phyloP scores from a whole-genome alignment of 352 stramenopile species.

The Phytophthora meadii region DNA sequence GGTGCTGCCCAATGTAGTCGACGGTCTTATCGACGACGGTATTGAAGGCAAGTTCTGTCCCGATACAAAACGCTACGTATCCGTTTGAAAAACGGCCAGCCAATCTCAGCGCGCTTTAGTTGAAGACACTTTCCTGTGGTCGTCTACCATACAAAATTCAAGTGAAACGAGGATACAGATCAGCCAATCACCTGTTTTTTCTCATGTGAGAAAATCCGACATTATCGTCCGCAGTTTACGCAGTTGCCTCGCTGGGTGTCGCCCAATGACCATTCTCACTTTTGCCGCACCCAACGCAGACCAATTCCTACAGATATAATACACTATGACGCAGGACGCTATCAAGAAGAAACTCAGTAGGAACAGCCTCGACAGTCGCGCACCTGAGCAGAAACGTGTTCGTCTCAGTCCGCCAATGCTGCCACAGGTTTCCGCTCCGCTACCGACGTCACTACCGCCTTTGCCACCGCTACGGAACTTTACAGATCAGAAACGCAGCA shows the following conservation, averaged over 20 bases:
- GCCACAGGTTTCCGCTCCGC: background rate
- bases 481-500: background rate
- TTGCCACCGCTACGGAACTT: constrained; percentile 21
- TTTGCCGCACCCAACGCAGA: constrained; percentile 1
- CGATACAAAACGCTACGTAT: constrained; percentile 15
- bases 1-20: too few relatives aligned
- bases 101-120: too few relatives aligned
- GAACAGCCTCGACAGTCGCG: constrained; percentile 1
- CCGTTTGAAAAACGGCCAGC: too few relatives aligned
- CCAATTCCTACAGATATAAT: background rate
- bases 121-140: constrained; percentile 1
- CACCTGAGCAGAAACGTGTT: constrained; percentile 30
- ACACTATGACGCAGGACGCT: constrained; percentile 18
- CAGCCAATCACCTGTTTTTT: background rate
- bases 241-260: background rate
- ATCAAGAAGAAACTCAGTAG: constrained; percentile 18
- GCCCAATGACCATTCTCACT: constrained; percentile 3
- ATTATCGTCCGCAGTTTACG: background rate
- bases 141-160: background rate
- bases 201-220: constrained; percentile 2
- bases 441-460: constrained; percentile 13
- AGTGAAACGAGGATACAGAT: background rate
- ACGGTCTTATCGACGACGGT: background rate
- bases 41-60: background rate
- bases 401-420: constrained; percentile 30